A percentile compares a stretch with the other conserved stretches of the same genome.
Evolutionary conservation across 2,329 filamentous ascomycete genomes (phyloP).

Genomic region (Colletotrichum sp.): DNA sequence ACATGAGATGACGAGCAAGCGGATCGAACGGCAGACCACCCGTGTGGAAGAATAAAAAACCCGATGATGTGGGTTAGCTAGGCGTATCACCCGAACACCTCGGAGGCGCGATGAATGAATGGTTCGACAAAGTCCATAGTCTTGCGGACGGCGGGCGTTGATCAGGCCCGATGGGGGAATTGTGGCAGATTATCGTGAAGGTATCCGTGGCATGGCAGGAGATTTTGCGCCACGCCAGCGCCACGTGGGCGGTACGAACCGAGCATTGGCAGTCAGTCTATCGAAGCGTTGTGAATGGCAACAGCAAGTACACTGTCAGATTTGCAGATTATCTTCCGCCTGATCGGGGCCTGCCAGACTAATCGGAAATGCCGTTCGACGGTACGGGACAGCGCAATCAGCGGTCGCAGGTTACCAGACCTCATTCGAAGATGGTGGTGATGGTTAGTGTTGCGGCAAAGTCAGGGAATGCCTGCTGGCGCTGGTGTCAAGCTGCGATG

Average conservation of each 20-base stretch:
- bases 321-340: neutral
- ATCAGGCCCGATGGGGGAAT: neutral
- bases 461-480: neutral
- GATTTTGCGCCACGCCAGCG: neutral
- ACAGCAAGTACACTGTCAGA: neutral
- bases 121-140: neutral
- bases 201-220: neutral
- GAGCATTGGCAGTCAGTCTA: neutral
- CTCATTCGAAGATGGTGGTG: neutral
- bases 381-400: neutral
- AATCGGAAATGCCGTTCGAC: neutral
- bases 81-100: neutral
- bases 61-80: neutral
- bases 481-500: neutral
- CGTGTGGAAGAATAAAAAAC: neutral
- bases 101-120: neutral
- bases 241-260: neutral
- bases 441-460: neutral
- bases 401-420: neutral
- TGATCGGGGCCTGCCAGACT: neutral
- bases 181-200: neutral
- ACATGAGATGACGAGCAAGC: neutral
- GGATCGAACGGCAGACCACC: neutral
- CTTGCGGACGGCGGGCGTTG: neutral
- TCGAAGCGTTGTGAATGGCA: neutral